Evolutionary conservation across 768 basidiomycete species (phyloP).

Genomic region (Amanita pseudoporphyria): DNA sequence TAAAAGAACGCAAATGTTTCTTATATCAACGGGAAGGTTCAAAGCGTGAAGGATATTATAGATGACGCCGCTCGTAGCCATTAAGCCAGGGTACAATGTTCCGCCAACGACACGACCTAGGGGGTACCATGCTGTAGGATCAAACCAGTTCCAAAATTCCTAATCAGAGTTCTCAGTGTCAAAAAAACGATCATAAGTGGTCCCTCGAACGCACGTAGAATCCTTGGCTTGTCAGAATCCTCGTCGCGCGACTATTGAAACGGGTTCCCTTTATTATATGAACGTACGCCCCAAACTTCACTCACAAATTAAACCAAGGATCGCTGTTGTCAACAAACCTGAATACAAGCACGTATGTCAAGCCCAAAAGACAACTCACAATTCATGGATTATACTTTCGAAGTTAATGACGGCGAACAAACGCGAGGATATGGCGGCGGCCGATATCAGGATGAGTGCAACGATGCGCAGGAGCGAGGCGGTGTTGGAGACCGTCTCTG

Average conservation of each 20-base stretch:
- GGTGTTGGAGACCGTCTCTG: conserved; percentile 74
- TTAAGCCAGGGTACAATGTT: conserved; percentile 95
- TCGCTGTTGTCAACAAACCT: conserved; percentile 59
- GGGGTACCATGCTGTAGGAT: conserved; percentile 99
- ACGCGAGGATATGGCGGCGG: conserved; percentile 89
- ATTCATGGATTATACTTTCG: conserved; percentile 99
- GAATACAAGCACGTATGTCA: conserved; percentile 7
- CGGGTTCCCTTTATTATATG: conserved; percentile 12
- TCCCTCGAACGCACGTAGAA: conserved; percentile 84
- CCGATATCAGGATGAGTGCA: conserved; percentile 85
- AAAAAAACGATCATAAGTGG: neutral
- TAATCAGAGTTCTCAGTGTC: conserved; percentile 20
- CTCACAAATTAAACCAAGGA: conserved; percentile 99
- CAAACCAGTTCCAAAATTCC: conserved; percentile 99
- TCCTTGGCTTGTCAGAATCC: conserved; percentile 81
- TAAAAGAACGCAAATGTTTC: conserved; percentile 93
- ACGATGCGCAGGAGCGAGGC: conserved; percentile 85
- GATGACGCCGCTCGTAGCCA: conserved; percentile 97
- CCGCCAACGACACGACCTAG: conserved; percentile 97
- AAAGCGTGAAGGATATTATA: conserved; percentile 83
- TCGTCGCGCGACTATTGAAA: conserved; percentile 74
- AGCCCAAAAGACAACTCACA: conserved; percentile 47
- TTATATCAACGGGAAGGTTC: conserved; percentile 94
- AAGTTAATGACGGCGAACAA: conserved; percentile 97
- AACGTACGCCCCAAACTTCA: conserved; percentile 16